phyloP scores from a whole-genome alignment of 306 rosid species.

The Abrus pulchellus region DNA sequence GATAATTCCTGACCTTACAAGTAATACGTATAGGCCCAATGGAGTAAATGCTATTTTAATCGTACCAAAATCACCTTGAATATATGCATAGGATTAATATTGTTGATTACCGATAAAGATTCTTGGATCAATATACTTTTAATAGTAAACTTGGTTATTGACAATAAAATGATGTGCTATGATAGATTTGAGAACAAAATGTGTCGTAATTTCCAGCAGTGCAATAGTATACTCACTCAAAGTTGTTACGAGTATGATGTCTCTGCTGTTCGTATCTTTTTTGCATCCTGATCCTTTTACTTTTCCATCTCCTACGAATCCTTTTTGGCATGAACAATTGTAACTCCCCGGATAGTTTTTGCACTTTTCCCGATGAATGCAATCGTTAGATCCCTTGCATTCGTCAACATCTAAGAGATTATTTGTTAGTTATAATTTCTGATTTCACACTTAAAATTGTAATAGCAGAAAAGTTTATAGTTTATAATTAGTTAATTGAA shows the following conservation, averaged over 20 bases:
- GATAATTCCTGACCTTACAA: no score
- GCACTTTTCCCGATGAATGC: slow-evolving; percentile 30
- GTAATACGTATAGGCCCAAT: no score
- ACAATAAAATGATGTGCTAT: no score
- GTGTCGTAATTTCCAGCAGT: background rate
- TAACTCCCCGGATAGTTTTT: slow-evolving; percentile 36
- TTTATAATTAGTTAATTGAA: no score
- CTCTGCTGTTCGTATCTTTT: background rate
- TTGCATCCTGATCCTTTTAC: slow-evolving; percentile 28
- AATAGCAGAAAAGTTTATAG: no score
- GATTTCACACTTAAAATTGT: background rate
- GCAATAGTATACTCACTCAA: slow-evolving; percentile 39
- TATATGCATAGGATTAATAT: no score
- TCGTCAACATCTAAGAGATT: slow-evolving; percentile 50
- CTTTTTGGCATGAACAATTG: slow-evolving; percentile 40
- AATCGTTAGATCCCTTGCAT: slow-evolving; percentile 31
- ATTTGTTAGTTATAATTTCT: background rate
- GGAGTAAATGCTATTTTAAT: no score
- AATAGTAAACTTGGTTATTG: no score
- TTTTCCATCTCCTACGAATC: slow-evolving; percentile 43
- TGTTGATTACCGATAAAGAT: no score
- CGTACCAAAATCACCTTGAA: no score
- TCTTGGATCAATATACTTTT: no score
- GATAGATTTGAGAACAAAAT: no score
- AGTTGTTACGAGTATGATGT: slow-evolving; percentile 8